These are phyloP conservation scores for Fusarium newnesense DNA, from an alignment of 2,329 filamentous ascomycete genomes.

Conservation along the genomic window DNA sequence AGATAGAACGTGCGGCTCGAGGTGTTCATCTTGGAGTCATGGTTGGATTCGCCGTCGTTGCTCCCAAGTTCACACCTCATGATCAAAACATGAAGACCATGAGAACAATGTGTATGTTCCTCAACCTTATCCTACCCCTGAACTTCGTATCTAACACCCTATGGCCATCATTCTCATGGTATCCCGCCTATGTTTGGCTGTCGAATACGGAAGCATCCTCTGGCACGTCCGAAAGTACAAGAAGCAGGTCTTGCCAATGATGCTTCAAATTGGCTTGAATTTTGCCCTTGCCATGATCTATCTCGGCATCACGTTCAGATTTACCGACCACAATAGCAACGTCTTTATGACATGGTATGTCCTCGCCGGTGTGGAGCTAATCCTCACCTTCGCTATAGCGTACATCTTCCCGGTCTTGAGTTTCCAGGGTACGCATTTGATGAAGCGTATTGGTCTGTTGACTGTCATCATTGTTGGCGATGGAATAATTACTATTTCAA, in stretches of 20 bases:
- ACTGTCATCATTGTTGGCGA: conserved; percentile 75
- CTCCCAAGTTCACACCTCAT: conserved; percentile 56
- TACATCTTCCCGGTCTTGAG: conserved; percentile 65
- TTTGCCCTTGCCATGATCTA: conserved; percentile 52
- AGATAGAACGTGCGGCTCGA: conserved; percentile 62
- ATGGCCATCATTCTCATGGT: conserved; percentile 59
- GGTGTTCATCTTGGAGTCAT: conserved; percentile 71
- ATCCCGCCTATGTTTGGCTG: conserved; percentile 62
- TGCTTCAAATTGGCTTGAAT: conserved; percentile 51
- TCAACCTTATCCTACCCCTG: no score
- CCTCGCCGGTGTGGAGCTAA: conserved; percentile 62
- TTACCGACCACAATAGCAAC: conserved; percentile 47
- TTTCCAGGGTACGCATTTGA: conserved; percentile 70
- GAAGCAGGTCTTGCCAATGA: conserved; percentile 49
- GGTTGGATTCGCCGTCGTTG: conserved; percentile 72
- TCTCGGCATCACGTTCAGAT: conserved; percentile 55
- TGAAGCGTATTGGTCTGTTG: conserved; percentile 70
- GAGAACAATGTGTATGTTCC: conserved; percentile 52
- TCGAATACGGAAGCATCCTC: conserved; percentile 63
- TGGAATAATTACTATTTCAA: conserved; percentile 68
- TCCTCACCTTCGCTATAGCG: conserved; percentile 63
- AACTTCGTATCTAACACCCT: not conserved
- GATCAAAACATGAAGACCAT: conserved; percentile 53
- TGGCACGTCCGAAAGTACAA: conserved; percentile 56
- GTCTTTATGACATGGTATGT: conserved; percentile 62